Evolutionary conservation across 2,329 filamentous ascomycete genomes (phyloP), one percentile per base, ranked within the genome.

Genomic region (Aspergillus unguis): DNA sequence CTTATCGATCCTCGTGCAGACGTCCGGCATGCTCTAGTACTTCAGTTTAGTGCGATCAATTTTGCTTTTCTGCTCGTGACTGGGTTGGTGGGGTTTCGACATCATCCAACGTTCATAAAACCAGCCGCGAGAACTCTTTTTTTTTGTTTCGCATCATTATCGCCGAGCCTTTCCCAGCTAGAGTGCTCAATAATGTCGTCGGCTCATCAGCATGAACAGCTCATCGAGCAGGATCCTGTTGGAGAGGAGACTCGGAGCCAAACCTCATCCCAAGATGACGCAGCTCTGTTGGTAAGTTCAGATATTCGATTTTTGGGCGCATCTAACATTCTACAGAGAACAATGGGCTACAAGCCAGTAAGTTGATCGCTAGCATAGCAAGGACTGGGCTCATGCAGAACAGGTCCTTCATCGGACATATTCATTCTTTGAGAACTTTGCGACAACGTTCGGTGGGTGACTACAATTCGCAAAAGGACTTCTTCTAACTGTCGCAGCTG

Each of bases 331-430:
- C 59, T 58, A 58, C 60, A 75, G 74, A 73, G 75, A 66, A 74
- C 73, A n/a, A 70, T 81, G 64, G 79, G 79, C 44, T 81, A 81
- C 56, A 80, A 81, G 63, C 78, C 79, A 62, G 78, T 81, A 71
- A 56, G 74, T 63, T 31, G 52, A 17, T 8, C 23, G 25, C 41
- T 35, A 35, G 11, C 37, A 11, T 28, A 27, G 8, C 46, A 41
- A 40, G 56, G 42, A 43, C 31, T 29, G 7, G 31, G 61, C 62
- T 52, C 51, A 53, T 44, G 28, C 31, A 53, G 53, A 36, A 27
- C 53, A 82, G 80, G 77, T 81, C 46, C 70, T 84, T 36, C 80
- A 82, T 65, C 73, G 81, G 55, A 81, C 78, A 35, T 83, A 82
- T 61, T 78, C 78, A 31, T 69, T 81, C 11, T 75, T 83, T 49